phyloP scores from a whole-genome alignment of 2,329 filamentous ascomycete genomes.

The Arthrinium puccinioides region DNA sequence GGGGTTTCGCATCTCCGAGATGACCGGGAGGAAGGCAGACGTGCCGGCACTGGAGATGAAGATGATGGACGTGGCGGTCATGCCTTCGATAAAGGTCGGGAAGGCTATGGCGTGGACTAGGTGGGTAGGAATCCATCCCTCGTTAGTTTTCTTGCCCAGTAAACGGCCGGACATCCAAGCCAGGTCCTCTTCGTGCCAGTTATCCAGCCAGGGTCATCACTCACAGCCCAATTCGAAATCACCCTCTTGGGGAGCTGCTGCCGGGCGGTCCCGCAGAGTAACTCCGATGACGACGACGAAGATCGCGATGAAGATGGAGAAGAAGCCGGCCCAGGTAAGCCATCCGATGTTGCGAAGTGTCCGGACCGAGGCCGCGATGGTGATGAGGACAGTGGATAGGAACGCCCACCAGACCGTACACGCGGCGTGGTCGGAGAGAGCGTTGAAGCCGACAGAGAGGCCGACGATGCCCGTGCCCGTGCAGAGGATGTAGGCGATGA shows the following conservation, averaged over 20 bases:
- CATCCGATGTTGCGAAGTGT: constrained; percentile 55
- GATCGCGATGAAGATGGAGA: constrained; percentile 48
- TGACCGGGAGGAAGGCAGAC: constrained; percentile 53
- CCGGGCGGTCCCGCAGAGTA: constrained; percentile 46
- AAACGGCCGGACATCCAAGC: too few species aligned
- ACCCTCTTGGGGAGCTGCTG: constrained; percentile 50
- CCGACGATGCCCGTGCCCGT: constrained; percentile 51
- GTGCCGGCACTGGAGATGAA: constrained; percentile 53
- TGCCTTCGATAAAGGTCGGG: constrained; percentile 50
- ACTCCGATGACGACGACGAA: constrained; percentile 51
- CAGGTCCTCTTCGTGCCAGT: too few species aligned
- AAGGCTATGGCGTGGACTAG: constrained; percentile 43
- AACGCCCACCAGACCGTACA: constrained; percentile 54
- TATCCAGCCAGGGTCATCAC: too few species aligned
- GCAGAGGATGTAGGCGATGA: constrained; percentile 50
- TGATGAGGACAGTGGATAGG: constrained; percentile 38
- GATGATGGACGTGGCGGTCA: constrained; percentile 48
- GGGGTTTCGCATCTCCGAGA: constrained; percentile 55
- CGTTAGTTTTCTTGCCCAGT: too few species aligned
- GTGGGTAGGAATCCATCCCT: too few species aligned
- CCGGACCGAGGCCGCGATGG: constrained; percentile 39
- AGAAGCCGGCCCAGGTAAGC: constrained; percentile 53
- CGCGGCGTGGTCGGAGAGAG: constrained; percentile 47
- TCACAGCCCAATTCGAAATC: constrained; percentile 51
- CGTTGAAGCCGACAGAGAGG: constrained; percentile 52